A percentile compares a stretch with the other conserved stretches of the same genome.
phyloP scores from a whole-genome alignment of 768 basidiomycete species.

The Pisolithus marmoratus region DNA sequence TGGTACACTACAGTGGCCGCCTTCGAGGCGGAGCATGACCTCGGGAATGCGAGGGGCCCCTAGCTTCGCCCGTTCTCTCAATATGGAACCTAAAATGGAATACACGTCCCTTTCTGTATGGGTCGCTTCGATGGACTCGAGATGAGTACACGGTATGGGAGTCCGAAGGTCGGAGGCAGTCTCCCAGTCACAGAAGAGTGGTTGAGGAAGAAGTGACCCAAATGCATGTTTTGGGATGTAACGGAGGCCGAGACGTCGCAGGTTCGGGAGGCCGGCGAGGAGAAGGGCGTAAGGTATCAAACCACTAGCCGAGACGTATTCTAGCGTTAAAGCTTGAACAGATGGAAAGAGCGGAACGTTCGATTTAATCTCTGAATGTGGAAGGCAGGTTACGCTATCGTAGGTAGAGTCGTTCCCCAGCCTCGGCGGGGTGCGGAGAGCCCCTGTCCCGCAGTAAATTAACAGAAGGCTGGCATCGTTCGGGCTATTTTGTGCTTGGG shows the following conservation, averaged over 20 bases:
- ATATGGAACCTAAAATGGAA: conserved; percentile 6
- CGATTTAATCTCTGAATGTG: conserved; percentile 11
- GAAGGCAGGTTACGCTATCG: conserved; percentile 1
- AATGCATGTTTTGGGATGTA: conserved; percentile 11
- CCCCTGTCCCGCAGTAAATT: conserved; percentile 20
- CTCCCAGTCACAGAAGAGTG: conserved; percentile 8
- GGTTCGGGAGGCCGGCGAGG: conserved; percentile 12
- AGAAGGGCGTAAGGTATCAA: conserved; percentile 11
- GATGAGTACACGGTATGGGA: conserved; percentile 9
- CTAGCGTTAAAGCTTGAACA: conserved; percentile 32
- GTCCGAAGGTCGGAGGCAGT: conserved; percentile 6
- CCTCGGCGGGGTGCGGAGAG: conserved; percentile 9
- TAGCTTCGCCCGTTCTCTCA: conserved; percentile 14
- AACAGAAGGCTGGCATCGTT: conserved; percentile 38
- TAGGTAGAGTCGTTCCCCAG: conserved; percentile 7
- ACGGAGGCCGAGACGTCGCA: conserved; percentile 16
- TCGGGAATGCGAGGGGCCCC: conserved; percentile 20
- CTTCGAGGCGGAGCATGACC: conserved; percentile 27
- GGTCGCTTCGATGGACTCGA: conserved; percentile 5
- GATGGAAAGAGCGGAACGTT: conserved; percentile 29
- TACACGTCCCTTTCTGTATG: conserved; percentile 14
- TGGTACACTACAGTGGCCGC: conserved; percentile 10
- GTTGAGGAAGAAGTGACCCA: conserved; percentile 15
- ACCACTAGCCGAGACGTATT: conserved; percentile 31
- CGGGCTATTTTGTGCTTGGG: conserved; percentile 32